phyloP scores from a whole-genome alignment of 192 early-diverging fungal genomes.

The Coemansia sp. region DNA sequence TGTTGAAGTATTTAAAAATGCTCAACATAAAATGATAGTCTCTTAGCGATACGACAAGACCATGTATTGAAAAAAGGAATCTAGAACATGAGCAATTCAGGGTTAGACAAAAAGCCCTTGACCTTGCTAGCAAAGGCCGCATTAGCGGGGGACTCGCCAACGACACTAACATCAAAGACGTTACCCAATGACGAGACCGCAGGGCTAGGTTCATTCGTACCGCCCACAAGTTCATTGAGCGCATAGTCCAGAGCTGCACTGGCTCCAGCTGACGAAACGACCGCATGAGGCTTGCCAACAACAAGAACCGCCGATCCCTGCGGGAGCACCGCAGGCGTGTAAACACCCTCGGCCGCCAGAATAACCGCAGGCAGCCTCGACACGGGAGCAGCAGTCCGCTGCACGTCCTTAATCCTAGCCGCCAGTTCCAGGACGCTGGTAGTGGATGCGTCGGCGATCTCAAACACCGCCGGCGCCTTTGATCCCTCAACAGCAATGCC shows the following conservation, averaged over 20 bases:
- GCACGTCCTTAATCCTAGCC: slow-evolving; percentile 23
- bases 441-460: slow-evolving; percentile 27
- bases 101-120: slow-evolving; percentile 45
- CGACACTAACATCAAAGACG: slow-evolving; percentile 29
- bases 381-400: not conserved
- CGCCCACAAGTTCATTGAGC: slow-evolving; percentile 34
- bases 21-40: not conserved
- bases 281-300: slow-evolving; percentile 53
- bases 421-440: slow-evolving; percentile 31
- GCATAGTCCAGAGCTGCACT: slow-evolving; percentile 23
- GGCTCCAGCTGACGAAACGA: slow-evolving; percentile 29
- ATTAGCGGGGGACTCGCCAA: slow-evolving; percentile 29
- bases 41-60: not conserved
- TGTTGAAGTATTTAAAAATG: not conserved
- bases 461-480: slow-evolving; percentile 21
- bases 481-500: slow-evolving; percentile 61
- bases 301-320: slow-evolving; percentile 61
- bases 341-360: slow-evolving; percentile 46
- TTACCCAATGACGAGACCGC: not conserved
- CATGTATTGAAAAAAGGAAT: not conserved
- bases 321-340: slow-evolving; percentile 51
- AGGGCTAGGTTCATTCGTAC: not conserved
- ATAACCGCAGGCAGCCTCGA: slow-evolving; percentile 18
- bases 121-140: slow-evolving; percentile 26
- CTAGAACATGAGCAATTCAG: slow-evolving; percentile 37